Evolutionary conservation across 345 rosid genomes (phyloP).

Genomic region (Citrus trifoliata): DNA sequence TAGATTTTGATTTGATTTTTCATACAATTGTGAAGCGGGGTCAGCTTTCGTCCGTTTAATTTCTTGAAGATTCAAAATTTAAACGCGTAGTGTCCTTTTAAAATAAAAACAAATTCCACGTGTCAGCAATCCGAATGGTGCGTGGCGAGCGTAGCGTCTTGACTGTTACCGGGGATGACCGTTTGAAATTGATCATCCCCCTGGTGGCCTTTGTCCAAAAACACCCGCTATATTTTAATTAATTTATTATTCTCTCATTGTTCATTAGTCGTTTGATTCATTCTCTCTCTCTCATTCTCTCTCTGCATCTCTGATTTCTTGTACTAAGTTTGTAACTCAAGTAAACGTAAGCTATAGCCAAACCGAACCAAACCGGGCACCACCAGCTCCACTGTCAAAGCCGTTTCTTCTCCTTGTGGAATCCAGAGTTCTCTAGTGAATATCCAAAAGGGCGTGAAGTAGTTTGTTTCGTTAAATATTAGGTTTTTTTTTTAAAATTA

Average conservation of each 20-base stretch:
- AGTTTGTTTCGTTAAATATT: neutral
- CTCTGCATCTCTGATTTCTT: neutral
- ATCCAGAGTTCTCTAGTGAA: slow-evolving; percentile 2
- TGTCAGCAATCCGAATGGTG: neutral
- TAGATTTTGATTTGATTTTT: too few relatives aligned
- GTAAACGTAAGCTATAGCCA: too few relatives aligned
- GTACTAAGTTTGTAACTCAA: too few relatives aligned
- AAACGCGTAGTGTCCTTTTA: neutral
- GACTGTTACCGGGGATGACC: neutral
- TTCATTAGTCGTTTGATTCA: neutral
- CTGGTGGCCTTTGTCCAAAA: neutral
- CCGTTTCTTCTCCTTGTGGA: neutral
- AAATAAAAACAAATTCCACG: neutral
- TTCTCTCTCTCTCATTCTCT: neutral
- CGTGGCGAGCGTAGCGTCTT: neutral
- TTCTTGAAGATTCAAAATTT: too few relatives aligned
- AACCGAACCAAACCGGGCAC: too few relatives aligned
- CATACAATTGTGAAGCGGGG: neutral
- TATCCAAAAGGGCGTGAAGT: too few relatives aligned
- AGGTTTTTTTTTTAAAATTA: neutral
- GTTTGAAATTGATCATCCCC: too few relatives aligned
- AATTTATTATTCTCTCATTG: neutral
- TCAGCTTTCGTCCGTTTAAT: neutral
- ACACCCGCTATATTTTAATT: neutral
- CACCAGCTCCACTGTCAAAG: neutral